Conservation (phyloP, 2,329 filamentous ascomycete species). For the Stylonectria norvegica region DNA sequence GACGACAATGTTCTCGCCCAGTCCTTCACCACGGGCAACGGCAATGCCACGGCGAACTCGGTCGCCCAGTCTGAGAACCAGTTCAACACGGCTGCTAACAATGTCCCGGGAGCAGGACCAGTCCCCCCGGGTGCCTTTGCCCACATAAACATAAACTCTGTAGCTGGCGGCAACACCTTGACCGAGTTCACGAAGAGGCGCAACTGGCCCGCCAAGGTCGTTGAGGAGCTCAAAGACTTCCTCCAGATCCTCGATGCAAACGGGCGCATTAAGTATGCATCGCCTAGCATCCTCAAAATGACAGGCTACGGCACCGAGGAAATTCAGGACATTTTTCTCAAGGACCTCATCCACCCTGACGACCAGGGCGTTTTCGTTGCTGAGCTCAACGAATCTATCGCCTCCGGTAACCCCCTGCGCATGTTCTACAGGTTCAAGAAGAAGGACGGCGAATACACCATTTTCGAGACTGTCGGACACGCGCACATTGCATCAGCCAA, state of each 20-base stretch:
- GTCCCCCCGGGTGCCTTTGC: conserved; percentile 38
- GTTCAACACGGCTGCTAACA: conserved; percentile 34
- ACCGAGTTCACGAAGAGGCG: conserved; percentile 59
- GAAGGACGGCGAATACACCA: conserved; percentile 66
- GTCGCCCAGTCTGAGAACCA: conserved; percentile 33
- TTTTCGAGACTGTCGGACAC: conserved; percentile 91
- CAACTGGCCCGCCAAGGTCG: conserved; percentile 83
- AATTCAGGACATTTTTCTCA: conserved; percentile 71
- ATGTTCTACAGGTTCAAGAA: conserved; percentile 85
- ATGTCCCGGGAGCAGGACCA: conserved; percentile 42
- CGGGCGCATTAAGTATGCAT: conserved; percentile 81
- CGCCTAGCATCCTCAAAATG: conserved; percentile 68
- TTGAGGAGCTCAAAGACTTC: conserved; percentile 87
- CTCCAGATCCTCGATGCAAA: conserved; percentile 83
- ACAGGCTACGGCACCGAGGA: conserved; percentile 73
- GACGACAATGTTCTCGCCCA: conserved; percentile 26
- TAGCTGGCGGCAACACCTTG: conserved; percentile 43
- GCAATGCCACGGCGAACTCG: conserved; percentile 27
- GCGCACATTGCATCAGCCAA: conserved; percentile 76
- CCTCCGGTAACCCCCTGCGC: conserved; percentile 72
- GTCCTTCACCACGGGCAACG: conserved; percentile 19
- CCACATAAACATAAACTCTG: conserved; percentile 30
- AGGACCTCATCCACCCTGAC: conserved; percentile 80
- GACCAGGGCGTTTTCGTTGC: conserved; percentile 79
- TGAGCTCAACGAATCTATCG: conserved; percentile 86